Percentiles rank a stretch among this genome's conserved stretches.
These are phyloP conservation scores for Fusarium sp. DNA, from an alignment of 2,329 filamentous ascomycete species.

Conservation along the genomic window DNA sequence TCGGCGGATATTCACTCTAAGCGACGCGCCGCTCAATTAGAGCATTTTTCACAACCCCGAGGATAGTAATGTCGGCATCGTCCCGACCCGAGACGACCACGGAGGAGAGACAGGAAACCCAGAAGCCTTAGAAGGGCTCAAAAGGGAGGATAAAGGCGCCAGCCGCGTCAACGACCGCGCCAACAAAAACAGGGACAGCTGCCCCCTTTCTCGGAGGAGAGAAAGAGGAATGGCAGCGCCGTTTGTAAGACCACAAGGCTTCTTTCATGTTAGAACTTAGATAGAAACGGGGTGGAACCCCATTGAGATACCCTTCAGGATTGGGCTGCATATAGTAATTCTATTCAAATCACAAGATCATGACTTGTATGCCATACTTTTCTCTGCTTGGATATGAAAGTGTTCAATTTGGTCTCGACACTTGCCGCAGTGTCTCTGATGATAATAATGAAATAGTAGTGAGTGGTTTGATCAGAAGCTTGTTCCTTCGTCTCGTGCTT, in stretches of 20 bases:
- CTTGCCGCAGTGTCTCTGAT: background rate
- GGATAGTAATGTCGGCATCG: constrained; percentile 2
- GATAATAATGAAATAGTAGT: background rate
- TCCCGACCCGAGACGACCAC: constrained; percentile 5
- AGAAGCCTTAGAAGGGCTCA: background rate
- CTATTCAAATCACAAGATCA: background rate
- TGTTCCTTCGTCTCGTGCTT: constrained; percentile 28
- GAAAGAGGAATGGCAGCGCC: background rate
- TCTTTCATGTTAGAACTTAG: background rate
- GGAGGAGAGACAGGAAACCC: constrained; percentile 3
- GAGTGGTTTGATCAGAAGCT: constrained; percentile 23
- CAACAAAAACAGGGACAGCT: background rate
- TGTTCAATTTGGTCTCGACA: background rate
- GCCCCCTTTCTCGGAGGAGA: background rate
- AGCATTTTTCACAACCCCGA: constrained; percentile 5
- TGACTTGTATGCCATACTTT: background rate
- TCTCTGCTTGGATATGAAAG: background rate
- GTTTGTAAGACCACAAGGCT: background rate
- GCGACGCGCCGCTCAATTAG: constrained; percentile 21
- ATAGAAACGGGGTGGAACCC: background rate
- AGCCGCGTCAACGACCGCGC: background rate
- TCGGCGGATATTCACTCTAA: constrained; percentile 1
- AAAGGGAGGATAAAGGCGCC: background rate
- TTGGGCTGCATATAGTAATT: background rate
- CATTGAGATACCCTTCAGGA: background rate